Evolutionary conservation across 177 flowering plant genomes (phyloP).

Genomic region (Telopea speciosissima): DNA sequence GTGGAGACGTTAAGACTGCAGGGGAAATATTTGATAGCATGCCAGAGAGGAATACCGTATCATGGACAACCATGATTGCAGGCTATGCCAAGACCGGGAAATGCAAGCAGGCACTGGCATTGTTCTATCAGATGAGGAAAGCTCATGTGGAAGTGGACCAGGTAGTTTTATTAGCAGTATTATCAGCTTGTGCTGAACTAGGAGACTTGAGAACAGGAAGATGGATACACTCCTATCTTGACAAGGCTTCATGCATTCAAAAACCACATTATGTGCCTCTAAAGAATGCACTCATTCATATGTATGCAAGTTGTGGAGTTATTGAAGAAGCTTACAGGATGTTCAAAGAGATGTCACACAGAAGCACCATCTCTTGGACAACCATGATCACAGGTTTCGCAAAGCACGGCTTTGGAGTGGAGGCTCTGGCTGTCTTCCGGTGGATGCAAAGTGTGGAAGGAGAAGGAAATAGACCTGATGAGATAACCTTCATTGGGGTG

Average conservation of each 20-base stretch:
- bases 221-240: conserved; percentile 48
- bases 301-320: conserved; percentile 67
- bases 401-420: conserved; percentile 53
- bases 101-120: conserved; percentile 41
- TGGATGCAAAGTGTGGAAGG: conserved; percentile 34
- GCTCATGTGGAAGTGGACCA: conserved; percentile 41
- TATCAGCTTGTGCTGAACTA: conserved; percentile 60
- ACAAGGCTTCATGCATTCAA: conserved; percentile 2
- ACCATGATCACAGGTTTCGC: conserved; percentile 66
- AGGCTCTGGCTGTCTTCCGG: conserved; percentile 42
- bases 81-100: conserved; percentile 44
- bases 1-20: conserved; percentile 42
- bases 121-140: conserved; percentile 45
- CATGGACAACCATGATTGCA: conserved; percentile 68
- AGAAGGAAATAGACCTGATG: conserved; percentile 39
- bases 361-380: conserved; percentile 55
- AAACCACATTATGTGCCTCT: conserved; percentile 27
- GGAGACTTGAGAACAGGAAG: conserved; percentile 51
- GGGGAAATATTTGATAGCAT: conserved; percentile 39
- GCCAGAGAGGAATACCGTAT: conserved; percentile 63
- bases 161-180: conserved; percentile 41
- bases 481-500: conserved; percentile 46
- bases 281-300: conserved; percentile 56
- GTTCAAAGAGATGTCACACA: conserved; percentile 40
- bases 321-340: conserved; percentile 41